phyloP scores from a whole-genome alignment of 352 stramenopile genomes.

The Phytophthora podocarpi region DNA sequence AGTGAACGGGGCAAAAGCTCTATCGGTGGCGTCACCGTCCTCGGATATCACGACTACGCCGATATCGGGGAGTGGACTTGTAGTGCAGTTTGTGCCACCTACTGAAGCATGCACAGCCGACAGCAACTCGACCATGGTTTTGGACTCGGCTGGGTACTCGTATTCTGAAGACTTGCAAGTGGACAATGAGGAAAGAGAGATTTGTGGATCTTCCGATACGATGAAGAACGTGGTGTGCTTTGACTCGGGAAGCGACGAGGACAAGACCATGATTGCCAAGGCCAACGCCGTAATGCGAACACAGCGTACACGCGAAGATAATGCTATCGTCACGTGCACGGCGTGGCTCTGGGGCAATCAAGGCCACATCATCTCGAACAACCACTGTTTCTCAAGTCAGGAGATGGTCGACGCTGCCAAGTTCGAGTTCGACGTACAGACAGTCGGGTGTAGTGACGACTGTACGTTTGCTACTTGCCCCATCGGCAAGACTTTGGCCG shows the following conservation, averaged over 20 bases:
- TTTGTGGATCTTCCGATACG: constrained; percentile 56
- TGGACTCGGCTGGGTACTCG: constrained; percentile 45
- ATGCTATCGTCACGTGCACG: constrained; percentile 44
- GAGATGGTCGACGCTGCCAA: constrained; percentile 49
- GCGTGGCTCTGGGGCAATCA: constrained; percentile 66
- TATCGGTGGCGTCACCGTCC: constrained; percentile 29
- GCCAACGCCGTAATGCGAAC: constrained; percentile 56
- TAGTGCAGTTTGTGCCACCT: constrained; percentile 51
- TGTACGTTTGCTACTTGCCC: constrained; percentile 49
- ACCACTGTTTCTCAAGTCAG: constrained; percentile 53
- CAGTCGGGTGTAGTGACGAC: constrained; percentile 45
- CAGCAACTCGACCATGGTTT: constrained; percentile 26
- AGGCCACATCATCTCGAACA: constrained; percentile 73
- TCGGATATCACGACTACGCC: constrained; percentile 35
- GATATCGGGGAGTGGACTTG: constrained; percentile 39
- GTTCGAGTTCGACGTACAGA: constrained; percentile 70
- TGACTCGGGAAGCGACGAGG: constrained; percentile 25
- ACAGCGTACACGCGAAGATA: constrained; percentile 51
- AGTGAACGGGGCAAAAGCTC: constrained; percentile 35
- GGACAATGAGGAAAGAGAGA: constrained; percentile 45
- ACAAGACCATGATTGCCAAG: constrained; percentile 46
- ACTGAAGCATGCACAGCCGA: constrained; percentile 22
- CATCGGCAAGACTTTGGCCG: constrained; percentile 41
- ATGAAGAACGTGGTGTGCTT: constrained; percentile 67
- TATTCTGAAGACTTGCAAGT: constrained; percentile 44